Base-by-base conservation (phyloP, 106 monocot genomes). In the Acanthochlamys bracteata region DNA sequence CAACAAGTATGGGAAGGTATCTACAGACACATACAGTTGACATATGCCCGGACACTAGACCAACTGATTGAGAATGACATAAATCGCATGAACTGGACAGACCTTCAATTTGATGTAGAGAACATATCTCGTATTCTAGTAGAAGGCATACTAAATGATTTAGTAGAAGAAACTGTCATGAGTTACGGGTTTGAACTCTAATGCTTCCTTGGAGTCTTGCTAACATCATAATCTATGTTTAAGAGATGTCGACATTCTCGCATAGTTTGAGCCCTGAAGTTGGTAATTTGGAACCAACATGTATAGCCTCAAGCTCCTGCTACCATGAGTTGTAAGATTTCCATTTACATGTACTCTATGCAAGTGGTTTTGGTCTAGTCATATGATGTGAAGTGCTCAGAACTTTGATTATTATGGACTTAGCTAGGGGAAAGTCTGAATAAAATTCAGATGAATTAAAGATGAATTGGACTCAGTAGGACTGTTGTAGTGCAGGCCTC, bases 1-100 rank as follows among this genome's bases (percentile, higher is more conserved):
- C 14, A 72, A 39, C 80, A 75, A 78, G 83, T 84, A 14, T 75
- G 57, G 17, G 68, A 65, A 56, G 60, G 57, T 39, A 65, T 84
- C 46, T 25, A 62, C 13, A 4, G 54, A 39, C 39, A 69, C 72
- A 59, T 80, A 11, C 39, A 57, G 25, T 57, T 51, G 26, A 58
- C 69, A 47, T 55, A 61, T 13, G 72, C 65, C 16, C 59, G 20
- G 26, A 71, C 77, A 57, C 22, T 80, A 41, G 55, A 80, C 59
- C 64, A 86, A 39, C 59, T 73, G 22, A 55, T 70, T 11, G 63
- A 12, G 59, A 78, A 59, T 45, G 78, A 86, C 21, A 62, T 86
- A 49, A 56, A 72, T 17, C 7, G 11, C 20, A 19, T 57, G 55
- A 60, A 16, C 20, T 88, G 83, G 88, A 63, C 69, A 61, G 66